Base-by-base conservation (phyloP, 164 flowering plant species). In the Amborella trichopoda region DNA sequence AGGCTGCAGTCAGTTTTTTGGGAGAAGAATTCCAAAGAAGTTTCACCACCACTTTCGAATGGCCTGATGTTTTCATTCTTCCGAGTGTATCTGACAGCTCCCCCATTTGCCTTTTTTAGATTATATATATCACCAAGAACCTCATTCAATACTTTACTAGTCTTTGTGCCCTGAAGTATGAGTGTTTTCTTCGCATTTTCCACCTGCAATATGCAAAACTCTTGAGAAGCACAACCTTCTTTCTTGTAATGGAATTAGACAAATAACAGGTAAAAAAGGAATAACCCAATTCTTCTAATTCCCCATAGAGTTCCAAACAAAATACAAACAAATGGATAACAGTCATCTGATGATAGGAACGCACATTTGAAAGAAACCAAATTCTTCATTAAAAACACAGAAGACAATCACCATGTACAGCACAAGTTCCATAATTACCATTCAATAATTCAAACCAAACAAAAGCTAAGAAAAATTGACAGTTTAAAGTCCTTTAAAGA, bases 1-100 rank as follows among this genome's bases (percentile, higher is more conserved):
- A 90, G 54, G 62, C 96, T 75, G 73, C 98, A 90, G 58, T 90
- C 96, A 4, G 94, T 90, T 60, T 87, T 90, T 23, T 52, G 72
- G 23, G 98, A 86, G 51, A 75, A 90, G 67, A 81, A 86, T 76
- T 90, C 98, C 52, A 90, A 50, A 3, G 87, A 77, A 24, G 89
- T 64, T 53, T 90, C 98, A 22, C 98, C 96, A 0, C 94, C 96
- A 48, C 65, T 74, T 56, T 91, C 96, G 60, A 91, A 87, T 0
- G 96, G 98, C 55, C 83, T 73, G 33, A 91, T 69, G 18, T 70
- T 77, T 1, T 76, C 89, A 61, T 87, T 91, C 69, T 68, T 86
- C 41, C 77, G 65, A 4, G 78, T 59, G 48, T 54, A 91, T 49
- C 65, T 81, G 3, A 87, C 60, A 0, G 90, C 65, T 56, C 56